These are phyloP conservation scores for Phaeodactylum tricornutum DNA, from an alignment of 108 stramenopile species.

Conservation along the genomic window DNA sequence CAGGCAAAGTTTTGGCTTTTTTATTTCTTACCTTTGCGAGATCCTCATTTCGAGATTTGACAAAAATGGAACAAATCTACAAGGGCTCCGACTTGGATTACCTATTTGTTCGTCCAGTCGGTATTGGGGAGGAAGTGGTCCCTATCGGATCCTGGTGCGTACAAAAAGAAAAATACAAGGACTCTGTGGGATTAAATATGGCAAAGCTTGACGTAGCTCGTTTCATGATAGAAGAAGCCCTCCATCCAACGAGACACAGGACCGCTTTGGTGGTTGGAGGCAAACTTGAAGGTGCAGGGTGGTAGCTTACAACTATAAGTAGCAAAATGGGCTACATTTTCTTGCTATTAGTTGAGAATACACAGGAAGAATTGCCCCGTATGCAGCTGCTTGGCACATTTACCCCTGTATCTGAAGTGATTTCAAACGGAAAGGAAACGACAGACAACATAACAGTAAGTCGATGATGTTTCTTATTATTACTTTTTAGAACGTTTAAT, in stretches of 20 bases:
- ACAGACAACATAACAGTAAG: no score
- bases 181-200: conserved; percentile 40
- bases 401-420: no score
- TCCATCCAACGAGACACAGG: conserved; percentile 34
- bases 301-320: no score
- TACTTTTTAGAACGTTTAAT: no score
- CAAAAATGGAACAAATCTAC: background rate
- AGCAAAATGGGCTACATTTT: no score
- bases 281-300: background rate
- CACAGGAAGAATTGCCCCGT: no score
- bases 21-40: conserved; percentile 32
- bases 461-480: no score
- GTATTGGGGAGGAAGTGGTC: conserved; percentile 39
- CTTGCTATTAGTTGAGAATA: no score
- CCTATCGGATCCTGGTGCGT: conserved; percentile 35
- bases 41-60: conserved; percentile 40
- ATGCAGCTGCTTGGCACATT: no score
- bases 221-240: conserved; percentile 60
- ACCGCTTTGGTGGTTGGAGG: conserved; percentile 44
- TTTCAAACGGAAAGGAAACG: no score
- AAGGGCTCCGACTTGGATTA: conserved; percentile 34
- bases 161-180: conserved; percentile 42
- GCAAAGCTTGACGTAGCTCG: conserved; percentile 59
- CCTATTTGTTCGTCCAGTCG: conserved; percentile 64
- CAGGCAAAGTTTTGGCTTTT: conserved; percentile 24